Evolutionary conservation across 805 yeast species (phyloP).

Genomic region (Candida coquimbonensis): DNA sequence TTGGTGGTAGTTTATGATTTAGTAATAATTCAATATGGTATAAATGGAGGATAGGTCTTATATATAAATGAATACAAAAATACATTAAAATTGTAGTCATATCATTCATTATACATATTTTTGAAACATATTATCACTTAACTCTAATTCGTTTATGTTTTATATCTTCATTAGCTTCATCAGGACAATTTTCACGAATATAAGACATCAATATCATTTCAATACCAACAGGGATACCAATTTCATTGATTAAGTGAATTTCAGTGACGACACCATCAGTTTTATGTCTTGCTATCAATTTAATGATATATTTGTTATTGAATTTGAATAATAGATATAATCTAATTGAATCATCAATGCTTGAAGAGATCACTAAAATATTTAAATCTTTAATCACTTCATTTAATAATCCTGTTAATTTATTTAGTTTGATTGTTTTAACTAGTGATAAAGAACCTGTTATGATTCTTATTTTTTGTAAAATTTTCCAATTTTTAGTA

Average conservation of each 20-base stretch:
- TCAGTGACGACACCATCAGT: conserved; percentile 1
- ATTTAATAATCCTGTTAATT: not conserved
- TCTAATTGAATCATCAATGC: conserved; percentile 3
- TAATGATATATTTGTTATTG: not conserved
- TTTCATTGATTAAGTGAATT: not conserved
- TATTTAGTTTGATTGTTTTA: not conserved
- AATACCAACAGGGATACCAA: not conserved
- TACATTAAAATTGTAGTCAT: not conserved
- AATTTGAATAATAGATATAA: conserved; percentile 1
- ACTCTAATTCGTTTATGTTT: not conserved
- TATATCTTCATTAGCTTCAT: not conserved
- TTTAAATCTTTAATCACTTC: not conserved
- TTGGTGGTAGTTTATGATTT: too few relatives aligned
- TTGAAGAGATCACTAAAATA: not conserved
- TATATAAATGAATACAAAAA: not conserved
- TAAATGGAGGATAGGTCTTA: not conserved
- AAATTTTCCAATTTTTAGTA: conserved; percentile 1
- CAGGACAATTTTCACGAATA: not conserved
- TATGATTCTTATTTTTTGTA: conserved; percentile 12
- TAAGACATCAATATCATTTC: not conserved
- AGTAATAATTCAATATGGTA: not conserved
- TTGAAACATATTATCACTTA: too few relatives aligned
- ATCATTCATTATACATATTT: too few relatives aligned
- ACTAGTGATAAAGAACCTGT: conserved; percentile 19
- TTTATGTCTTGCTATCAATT: not conserved